Evolutionary conservation across 192 early-diverging fungal species (phyloP), one percentile per base, ranked within the genome.

Genomic region (Rhizophlyctis rosea): DNA sequence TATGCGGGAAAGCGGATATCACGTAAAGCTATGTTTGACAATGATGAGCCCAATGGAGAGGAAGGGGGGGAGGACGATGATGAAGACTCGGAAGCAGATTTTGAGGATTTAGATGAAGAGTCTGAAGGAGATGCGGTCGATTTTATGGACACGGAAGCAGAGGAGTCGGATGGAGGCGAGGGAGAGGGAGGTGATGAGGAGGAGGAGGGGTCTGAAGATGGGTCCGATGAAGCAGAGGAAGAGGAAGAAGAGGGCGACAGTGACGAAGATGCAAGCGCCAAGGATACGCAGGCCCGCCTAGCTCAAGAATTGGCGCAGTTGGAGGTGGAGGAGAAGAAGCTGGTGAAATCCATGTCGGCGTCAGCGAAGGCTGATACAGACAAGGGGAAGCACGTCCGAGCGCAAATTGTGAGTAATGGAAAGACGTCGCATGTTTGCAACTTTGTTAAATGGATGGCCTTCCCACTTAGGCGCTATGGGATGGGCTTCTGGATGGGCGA

Each of bases 371-470:
- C 79, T 30, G 94, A 96, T 65, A 76, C 91, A 23, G 92, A 91
- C 70, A 97, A 97, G 64, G 96, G 95, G 29, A 75, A 81, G n/a
- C 90, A 95, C 57, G 91, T 97, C 25, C 77, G 90, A 54, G 75
- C 82, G n/a, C 96, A 98, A 71, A 83, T 92, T 67, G 90, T 90
- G 83, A 62, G 73, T 58, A 27, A 14, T 25, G 21, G 5, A 27
- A 48, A 23, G 57, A 5, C 14, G 29, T 25, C 13, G 31, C 35
- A 32, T 4, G 24, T 34, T 24, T n/a, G n/a, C n/a, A n/a, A n/a
- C n/a, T n/a, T n/a, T n/a, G n/a, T n/a, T n/a, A n/a, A n/a, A n/a
- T n/a, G n/a, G n/a, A n/a, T n/a, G n/a, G n/a, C 39, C 18, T 7
- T 44, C 18, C 9, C 9, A 44, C 52, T 13, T 69, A 82, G 88